Evolutionary conservation across 1,284 basidiomycete genomes (phyloP).

Genomic region (Ustanciosporium gigantosporum): DNA sequence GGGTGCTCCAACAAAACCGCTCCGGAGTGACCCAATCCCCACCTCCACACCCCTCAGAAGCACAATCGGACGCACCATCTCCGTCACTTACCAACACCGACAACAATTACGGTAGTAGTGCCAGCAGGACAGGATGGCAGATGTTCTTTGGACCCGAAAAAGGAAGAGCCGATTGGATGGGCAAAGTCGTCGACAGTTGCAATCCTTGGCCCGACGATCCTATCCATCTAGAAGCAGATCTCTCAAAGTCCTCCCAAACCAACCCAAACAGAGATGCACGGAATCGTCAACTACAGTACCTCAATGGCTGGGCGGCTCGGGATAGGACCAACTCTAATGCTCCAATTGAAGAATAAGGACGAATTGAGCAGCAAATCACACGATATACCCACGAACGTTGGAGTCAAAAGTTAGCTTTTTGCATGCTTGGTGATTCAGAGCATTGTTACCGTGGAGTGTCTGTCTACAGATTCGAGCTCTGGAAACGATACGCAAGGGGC

Average conservation of each 20-base stretch:
- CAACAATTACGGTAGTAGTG: too few relatives aligned
- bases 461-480: conserved; percentile 42
- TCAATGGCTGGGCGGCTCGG: conserved; percentile 1
- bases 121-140: background rate
- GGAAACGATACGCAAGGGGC: conserved; percentile 55
- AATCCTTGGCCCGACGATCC: conserved; percentile 31
- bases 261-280: background rate
- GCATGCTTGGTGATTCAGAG: too few relatives aligned
- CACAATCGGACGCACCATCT: conserved; percentile 4
- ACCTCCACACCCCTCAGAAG: conserved; percentile 10
- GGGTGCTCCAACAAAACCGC: conserved; percentile 17
- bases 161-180: conserved; percentile 1
- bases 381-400: too few relatives aligned
- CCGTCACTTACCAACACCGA: background rate
- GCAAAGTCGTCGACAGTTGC: conserved; percentile 14
- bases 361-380: too few relatives aligned
- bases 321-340: background rate
- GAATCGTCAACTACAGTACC: background rate
- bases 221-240: conserved; percentile 1
- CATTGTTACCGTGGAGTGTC: too few relatives aligned
- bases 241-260: background rate
- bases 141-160: background rate
- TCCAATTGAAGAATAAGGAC: conserved; percentile 1
- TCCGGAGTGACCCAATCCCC: background rate
- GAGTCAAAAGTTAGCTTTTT: too few relatives aligned